Evolutionary conservation across 2,329 filamentous ascomycete species (phyloP).

Genomic region (Cercospora sp.): DNA sequence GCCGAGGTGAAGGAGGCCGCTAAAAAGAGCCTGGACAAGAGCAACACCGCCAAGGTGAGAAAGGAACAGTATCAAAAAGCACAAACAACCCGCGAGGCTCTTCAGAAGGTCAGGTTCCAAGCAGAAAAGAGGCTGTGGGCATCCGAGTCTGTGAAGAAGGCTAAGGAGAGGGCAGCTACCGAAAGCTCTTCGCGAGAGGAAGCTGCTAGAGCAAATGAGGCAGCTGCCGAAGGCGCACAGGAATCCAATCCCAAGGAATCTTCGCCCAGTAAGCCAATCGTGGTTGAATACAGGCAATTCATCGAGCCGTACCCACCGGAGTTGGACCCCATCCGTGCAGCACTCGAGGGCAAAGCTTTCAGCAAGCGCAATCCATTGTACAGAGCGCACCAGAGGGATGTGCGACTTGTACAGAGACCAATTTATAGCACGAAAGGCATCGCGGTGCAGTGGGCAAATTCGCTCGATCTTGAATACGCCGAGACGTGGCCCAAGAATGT

Average conservation of each 20-base stretch:
- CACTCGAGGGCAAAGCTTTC: conserved; percentile 17
- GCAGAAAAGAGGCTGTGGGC: conserved; percentile 27
- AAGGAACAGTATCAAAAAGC: conserved; percentile 10
- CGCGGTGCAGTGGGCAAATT: conserved; percentile 40
- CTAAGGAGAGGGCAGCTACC: conserved; percentile 5
- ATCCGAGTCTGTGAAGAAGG: conserved; percentile 19
- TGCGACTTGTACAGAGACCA: conserved; percentile 19
- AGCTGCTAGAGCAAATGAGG: neutral
- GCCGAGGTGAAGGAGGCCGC: conserved; percentile 9
- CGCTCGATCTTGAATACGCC: conserved; percentile 42
- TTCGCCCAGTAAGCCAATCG: neutral
- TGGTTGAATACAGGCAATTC: conserved; percentile 14
- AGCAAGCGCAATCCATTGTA: conserved; percentile 3
- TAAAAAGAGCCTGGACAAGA: conserved; percentile 10
- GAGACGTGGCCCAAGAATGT: conserved; percentile 38
- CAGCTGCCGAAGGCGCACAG: neutral
- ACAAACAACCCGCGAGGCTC: neutral
- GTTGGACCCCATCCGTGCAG: conserved; percentile 16
- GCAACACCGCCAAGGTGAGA: conserved; percentile 4
- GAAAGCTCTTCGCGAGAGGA: neutral
- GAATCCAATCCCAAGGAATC: neutral
- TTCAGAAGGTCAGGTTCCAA: neutral
- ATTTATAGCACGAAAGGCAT: conserved; percentile 34
- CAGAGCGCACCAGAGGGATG: neutral
- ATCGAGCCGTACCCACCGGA: conserved; percentile 28